A percentile compares a stretch with the other conserved stretches of the same genome.
These are phyloP conservation scores for Rhamnella rubrinervis DNA, from an alignment of 331 rosid species.

Conservation along the genomic window DNA sequence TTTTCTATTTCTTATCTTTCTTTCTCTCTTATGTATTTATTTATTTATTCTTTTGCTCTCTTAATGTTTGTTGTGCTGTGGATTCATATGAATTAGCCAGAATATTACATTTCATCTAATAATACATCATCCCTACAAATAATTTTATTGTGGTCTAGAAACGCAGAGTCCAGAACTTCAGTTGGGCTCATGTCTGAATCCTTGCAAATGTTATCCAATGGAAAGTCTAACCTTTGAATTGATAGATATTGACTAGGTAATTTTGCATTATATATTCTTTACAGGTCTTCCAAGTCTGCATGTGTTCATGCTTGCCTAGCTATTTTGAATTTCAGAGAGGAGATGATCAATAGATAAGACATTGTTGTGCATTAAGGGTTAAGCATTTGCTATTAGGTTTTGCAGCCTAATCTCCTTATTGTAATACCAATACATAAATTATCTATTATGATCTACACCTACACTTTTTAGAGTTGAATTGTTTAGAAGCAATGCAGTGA, in stretches of 20 bases:
- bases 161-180: not conserved
- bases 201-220: not conserved
- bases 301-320: not conserved
- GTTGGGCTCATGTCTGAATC: not conserved
- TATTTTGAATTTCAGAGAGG: not conserved
- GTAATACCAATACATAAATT: no score
- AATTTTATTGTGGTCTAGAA: no score
- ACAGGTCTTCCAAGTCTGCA: not conserved
- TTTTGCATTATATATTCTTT: no score
- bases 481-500: not conserved
- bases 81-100: no score
- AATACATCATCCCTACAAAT: no score
- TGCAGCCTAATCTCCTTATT: not conserved
- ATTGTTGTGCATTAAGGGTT: conserved; percentile 2
- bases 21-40: no score
- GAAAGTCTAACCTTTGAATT: no score
- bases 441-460: not conserved
- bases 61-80: no score
- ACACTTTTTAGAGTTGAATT: no score
- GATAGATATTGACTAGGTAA: not conserved
- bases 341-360: not conserved
- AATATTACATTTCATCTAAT: no score
- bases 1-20: not conserved
- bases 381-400: not conserved
- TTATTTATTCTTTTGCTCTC: no score